phyloP scores from a whole-genome alignment of 805 yeast species.

The Starmerella sp. region DNA sequence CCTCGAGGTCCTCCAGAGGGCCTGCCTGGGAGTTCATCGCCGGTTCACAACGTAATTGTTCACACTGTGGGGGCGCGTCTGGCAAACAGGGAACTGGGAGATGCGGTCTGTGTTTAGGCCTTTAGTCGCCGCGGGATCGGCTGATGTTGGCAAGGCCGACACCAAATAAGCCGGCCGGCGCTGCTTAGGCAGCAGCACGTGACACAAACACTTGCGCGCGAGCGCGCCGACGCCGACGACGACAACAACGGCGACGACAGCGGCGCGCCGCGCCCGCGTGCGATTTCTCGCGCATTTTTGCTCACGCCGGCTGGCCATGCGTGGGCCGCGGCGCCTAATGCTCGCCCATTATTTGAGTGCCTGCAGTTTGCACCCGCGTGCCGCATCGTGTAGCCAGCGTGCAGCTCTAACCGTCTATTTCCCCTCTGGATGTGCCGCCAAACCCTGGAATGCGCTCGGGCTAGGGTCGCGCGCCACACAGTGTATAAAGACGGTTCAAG shows the following conservation, averaged over 20 bases:
- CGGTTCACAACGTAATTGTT: not conserved
- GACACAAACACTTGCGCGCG: not conserved
- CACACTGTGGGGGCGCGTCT: not conserved
- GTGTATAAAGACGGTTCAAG: not conserved
- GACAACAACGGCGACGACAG: not conserved
- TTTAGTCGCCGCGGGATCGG: not conserved
- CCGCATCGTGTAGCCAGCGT: no score
- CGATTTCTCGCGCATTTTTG: no score
- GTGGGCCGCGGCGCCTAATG: no score
- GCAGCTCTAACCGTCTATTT: no score
- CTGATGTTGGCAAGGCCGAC: not conserved
- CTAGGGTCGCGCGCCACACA: not conserved
- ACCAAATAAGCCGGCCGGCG: not conserved
- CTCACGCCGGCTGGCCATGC: no score
- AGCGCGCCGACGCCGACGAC: no score
- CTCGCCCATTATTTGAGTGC: no score
- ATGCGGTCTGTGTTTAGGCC: not conserved
- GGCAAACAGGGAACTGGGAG: not conserved
- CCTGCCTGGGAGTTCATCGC: slow-evolving; percentile 5
- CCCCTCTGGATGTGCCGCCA: not conserved
- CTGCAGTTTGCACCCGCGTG: no score
- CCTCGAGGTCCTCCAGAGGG: slow-evolving; percentile 18
- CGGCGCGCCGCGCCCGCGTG: no score
- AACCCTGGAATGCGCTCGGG: not conserved
- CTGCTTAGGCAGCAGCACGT: not conserved